Conservation (phyloP, 1,284 basidiomycete genomes). For the Puccinia triticina region DNA sequence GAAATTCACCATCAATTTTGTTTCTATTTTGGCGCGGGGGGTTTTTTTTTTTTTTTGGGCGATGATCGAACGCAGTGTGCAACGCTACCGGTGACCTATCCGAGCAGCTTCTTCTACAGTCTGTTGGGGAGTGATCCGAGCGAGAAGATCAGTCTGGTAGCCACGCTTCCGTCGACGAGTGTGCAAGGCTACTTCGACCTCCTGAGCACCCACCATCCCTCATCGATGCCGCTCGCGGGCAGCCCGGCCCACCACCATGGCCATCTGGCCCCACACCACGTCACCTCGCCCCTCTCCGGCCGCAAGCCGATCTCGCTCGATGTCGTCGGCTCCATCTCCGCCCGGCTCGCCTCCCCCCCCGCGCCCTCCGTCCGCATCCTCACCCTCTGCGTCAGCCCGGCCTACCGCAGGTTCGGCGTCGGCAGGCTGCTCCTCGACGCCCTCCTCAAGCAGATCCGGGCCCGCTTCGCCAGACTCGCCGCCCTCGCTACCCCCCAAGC, state of each 20-base stretch:
- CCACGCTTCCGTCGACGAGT: conserved; percentile 28
- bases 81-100: conserved; percentile 35
- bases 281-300: conserved; percentile 41
- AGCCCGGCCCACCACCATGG: background rate
- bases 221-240: too few species aligned
- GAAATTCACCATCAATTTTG: too few species aligned
- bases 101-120: conserved; percentile 32
- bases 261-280: conserved; percentile 9
- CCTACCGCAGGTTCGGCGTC: conserved; percentile 20
- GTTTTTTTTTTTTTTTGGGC: too few species aligned
- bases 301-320: conserved; percentile 40
- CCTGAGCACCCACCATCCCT: too few species aligned
- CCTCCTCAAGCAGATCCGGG: conserved; percentile 15
- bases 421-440: background rate
- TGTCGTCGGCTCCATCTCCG: conserved; percentile 31
- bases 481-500: background rate
- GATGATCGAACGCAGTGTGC: conserved; percentile 6
- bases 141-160: conserved; percentile 17
- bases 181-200: conserved; percentile 18
- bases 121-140: background rate
- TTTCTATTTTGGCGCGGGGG: too few species aligned
- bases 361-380: background rate
- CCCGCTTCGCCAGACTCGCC: background rate
- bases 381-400: conserved; percentile 25
- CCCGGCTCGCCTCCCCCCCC: background rate